Percentiles rank a stretch among this genome's conserved stretches.
These are phyloP conservation scores for Piper longum DNA, from an alignment of 164 flowering plant species.

Conservation along the genomic window DNA sequence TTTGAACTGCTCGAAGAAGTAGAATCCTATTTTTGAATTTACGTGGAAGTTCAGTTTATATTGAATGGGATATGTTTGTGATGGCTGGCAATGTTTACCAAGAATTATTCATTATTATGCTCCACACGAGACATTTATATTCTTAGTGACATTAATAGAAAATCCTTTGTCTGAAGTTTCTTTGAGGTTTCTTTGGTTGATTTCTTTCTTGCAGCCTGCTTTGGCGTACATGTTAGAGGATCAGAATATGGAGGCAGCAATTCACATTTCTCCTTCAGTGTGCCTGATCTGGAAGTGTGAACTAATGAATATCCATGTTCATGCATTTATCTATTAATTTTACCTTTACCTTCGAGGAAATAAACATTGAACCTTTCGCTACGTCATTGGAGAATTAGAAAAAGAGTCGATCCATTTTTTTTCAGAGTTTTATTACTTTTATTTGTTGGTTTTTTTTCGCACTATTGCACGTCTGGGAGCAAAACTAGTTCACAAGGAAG, in stretches of 20 bases:
- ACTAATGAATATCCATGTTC: conserved; percentile 2
- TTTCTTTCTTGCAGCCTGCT: conserved; percentile 50
- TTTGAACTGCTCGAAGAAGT: no score
- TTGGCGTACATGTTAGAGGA: conserved; percentile 77
- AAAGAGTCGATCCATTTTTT: no score
- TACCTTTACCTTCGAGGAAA: no score
- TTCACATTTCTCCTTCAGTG: conserved; percentile 34
- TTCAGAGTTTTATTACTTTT: no score
- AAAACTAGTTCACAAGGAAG: no score
- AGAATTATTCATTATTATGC: background rate
- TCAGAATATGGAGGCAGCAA: conserved; percentile 61
- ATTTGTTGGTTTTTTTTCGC: no score
- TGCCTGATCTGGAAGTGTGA: conserved; percentile 34
- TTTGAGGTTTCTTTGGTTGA: background rate
- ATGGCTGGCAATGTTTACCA: background rate
- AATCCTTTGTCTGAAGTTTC: background rate
- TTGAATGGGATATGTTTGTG: background rate
- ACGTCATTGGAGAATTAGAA: no score
- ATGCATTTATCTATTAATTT: no score
- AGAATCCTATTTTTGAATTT: background rate
- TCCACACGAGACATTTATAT: background rate
- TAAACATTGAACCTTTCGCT: no score
- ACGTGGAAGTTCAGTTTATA: background rate
- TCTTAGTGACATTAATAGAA: background rate
- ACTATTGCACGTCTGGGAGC: no score